These are phyloP conservation scores for Monosporascus ibericus DNA, from an alignment of 2,329 filamentous ascomycete species.

Conservation along the genomic window DNA sequence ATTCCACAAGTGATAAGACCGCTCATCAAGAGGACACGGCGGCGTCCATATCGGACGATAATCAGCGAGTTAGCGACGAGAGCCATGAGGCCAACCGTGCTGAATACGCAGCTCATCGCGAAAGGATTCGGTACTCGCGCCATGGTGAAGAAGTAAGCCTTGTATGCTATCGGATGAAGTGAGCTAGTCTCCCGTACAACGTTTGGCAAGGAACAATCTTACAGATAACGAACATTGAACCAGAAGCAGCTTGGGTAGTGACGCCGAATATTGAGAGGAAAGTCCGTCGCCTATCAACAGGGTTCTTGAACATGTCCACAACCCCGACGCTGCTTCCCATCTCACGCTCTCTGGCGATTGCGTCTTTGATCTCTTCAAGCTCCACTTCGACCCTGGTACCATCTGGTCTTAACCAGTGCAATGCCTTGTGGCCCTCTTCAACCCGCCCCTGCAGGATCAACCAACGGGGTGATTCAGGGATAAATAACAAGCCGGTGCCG, in stretches of 20 bases:
- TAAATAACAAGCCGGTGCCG: constrained; percentile 21
- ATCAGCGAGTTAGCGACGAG: constrained; percentile 42
- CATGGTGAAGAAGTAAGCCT: constrained; percentile 51
- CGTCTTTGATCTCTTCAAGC: constrained; percentile 26
- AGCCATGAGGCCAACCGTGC: constrained; percentile 39
- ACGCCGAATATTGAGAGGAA: constrained; percentile 35
- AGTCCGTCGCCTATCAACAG: constrained; percentile 37
- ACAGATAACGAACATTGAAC: constrained; percentile 40
- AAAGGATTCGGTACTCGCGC: constrained; percentile 43
- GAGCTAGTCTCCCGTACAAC: not conserved
- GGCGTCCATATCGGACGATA: constrained; percentile 41
- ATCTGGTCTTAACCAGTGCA: constrained; percentile 30
- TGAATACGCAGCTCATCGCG: constrained; percentile 45
- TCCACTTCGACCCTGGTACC: constrained; percentile 25
- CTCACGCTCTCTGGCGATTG: constrained; percentile 28
- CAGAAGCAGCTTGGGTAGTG: constrained; percentile 37
- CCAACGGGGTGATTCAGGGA: constrained; percentile 28
- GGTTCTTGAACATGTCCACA: constrained; percentile 38
- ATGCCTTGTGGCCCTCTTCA: constrained; percentile 26
- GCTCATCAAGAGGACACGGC: constrained; percentile 40
- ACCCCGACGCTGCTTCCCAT: constrained; percentile 28
- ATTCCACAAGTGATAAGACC: constrained; percentile 41
- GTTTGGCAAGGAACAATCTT: not conserved
- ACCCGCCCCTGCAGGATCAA: constrained; percentile 20
- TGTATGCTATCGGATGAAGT: constrained; percentile 31